Percentiles rank a stretch among this genome's conserved stretches.
phyloP scores from a whole-genome alignment of 371 early-diverging fungal species.

The Nematocida ausubeli region DNA sequence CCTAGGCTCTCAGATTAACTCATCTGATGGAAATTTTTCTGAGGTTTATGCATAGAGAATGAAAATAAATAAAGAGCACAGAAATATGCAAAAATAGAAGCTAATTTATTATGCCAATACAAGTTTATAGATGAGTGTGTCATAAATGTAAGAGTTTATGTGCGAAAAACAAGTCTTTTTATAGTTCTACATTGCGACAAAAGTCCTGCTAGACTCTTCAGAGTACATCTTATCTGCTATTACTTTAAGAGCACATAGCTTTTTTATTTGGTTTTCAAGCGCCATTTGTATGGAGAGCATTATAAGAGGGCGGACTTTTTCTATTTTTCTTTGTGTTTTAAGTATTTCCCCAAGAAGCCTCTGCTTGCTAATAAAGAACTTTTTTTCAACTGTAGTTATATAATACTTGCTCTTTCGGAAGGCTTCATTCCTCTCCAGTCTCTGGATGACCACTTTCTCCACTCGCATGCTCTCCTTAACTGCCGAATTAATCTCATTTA shows the following conservation, averaged over 20 bases:
- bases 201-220: neutral
- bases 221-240: conserved; percentile 25
- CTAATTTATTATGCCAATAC: too few species aligned
- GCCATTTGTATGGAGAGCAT: neutral
- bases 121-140: too few species aligned
- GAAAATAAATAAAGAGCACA: too few species aligned
- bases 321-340: conserved; percentile 46
- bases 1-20: too few species aligned
- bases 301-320: neutral
- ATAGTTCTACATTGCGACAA: too few species aligned
- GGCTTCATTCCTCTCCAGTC: conserved; percentile 1
- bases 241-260: conserved; percentile 44
- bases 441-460: conserved; percentile 31
- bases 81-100: too few species aligned
- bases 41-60: too few species aligned
- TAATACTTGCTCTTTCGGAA: neutral
- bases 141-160: too few species aligned
- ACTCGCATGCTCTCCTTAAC: conserved; percentile 40
- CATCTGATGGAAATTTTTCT: too few species aligned
- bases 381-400: conserved; percentile 1
- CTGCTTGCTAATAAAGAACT: conserved; percentile 22
- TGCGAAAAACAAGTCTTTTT: too few species aligned
- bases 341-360: conserved; percentile 54
- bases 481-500: conserved; percentile 24
- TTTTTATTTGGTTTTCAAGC: conserved; percentile 32